Percentiles rank a stretch among this genome's conserved stretches.
These are phyloP conservation scores for Aspergillus ruber DNA, from an alignment of 2,329 filamentous ascomycete genomes.

Conservation along the genomic window DNA sequence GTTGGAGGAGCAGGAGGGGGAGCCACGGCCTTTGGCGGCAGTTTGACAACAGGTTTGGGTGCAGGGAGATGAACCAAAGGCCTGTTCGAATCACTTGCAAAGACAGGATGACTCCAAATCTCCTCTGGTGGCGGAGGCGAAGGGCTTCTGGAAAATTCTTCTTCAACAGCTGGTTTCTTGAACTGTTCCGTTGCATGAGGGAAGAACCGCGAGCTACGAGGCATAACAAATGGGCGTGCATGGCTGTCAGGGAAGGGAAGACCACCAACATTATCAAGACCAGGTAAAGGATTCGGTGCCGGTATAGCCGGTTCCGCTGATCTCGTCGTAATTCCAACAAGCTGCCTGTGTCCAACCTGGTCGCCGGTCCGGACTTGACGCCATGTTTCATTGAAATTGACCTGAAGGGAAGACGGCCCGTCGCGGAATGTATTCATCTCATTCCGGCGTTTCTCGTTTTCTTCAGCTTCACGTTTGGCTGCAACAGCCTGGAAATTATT, in stretches of 20 bases:
- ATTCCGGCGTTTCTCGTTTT: constrained; percentile 34
- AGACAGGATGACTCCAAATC: constrained; percentile 50
- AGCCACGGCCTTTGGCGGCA: constrained; percentile 57
- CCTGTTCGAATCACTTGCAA: constrained; percentile 43
- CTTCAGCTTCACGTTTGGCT: constrained; percentile 34
- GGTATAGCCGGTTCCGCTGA: constrained; percentile 19
- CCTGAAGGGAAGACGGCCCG: constrained; percentile 26
- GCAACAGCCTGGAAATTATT: constrained; percentile 38
- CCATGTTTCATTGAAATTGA: constrained; percentile 42
- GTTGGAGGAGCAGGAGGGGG: constrained; percentile 41
- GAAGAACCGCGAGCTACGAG: constrained; percentile 45
- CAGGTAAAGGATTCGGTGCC: constrained; percentile 26
- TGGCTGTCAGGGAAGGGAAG: constrained; percentile 30
- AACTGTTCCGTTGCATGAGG: constrained; percentile 34
- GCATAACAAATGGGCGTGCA: constrained; percentile 28
- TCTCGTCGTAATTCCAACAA: constrained; percentile 29
- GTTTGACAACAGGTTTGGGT: constrained; percentile 67
- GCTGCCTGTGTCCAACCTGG: constrained; percentile 33
- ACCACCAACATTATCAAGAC: constrained; percentile 31
- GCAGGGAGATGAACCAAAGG: constrained; percentile 54
- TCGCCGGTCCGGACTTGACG: constrained; percentile 39
- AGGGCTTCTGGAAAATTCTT: constrained; percentile 32
- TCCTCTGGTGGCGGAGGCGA: constrained; percentile 55
- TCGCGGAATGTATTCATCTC: constrained; percentile 36
- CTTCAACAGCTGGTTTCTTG: constrained; percentile 26